Conservation (phyloP, 352 stramenopile species). For the Globisporangium perplexum region DNA sequence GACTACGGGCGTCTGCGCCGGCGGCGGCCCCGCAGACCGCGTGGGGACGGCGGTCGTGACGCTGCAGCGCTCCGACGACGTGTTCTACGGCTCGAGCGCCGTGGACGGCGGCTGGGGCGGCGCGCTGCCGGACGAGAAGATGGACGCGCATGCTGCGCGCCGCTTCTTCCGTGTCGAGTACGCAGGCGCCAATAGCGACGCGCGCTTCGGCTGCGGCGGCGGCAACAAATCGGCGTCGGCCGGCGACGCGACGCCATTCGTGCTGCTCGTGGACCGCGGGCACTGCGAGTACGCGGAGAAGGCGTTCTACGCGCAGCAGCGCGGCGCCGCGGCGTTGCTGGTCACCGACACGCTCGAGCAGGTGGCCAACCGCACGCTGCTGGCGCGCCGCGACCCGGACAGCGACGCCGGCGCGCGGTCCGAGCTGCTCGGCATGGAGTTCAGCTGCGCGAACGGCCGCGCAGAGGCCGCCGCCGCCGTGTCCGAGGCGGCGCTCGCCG, state of each 20-base stretch:
- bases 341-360: slow-evolving; percentile 68
- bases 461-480: slow-evolving; percentile 20
- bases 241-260: slow-evolving; percentile 29
- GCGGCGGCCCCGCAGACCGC: slow-evolving; percentile 21
- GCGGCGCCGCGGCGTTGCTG: slow-evolving; percentile 63
- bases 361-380: slow-evolving; percentile 57
- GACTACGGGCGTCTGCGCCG: slow-evolving; percentile 9
- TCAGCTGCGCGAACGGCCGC: slow-evolving; percentile 46
- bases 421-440: slow-evolving; percentile 43
- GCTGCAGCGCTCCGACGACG: slow-evolving; percentile 41
- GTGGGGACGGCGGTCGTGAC: slow-evolving; percentile 51
- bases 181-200: slow-evolving; percentile 28
- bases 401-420: slow-evolving; percentile 2
- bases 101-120: slow-evolving; percentile 47
- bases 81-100: slow-evolving; percentile 54
- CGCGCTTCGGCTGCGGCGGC: slow-evolving; percentile 51
- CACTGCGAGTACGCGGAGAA: slow-evolving; percentile 76
- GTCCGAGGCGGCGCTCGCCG: slow-evolving; percentile 18
- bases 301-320: slow-evolving; percentile 52
- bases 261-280: slow-evolving; percentile 69
- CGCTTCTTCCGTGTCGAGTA: slow-evolving; percentile 50
- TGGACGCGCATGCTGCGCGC: slow-evolving; percentile 29
- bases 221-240: slow-evolving; percentile 16
- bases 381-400: slow-evolving; percentile 17
- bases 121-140: slow-evolving; percentile 39